Conservation (phyloP, 2,329 filamentous ascomycete genomes). For the Colletotrichum cordylinicola region DNA sequence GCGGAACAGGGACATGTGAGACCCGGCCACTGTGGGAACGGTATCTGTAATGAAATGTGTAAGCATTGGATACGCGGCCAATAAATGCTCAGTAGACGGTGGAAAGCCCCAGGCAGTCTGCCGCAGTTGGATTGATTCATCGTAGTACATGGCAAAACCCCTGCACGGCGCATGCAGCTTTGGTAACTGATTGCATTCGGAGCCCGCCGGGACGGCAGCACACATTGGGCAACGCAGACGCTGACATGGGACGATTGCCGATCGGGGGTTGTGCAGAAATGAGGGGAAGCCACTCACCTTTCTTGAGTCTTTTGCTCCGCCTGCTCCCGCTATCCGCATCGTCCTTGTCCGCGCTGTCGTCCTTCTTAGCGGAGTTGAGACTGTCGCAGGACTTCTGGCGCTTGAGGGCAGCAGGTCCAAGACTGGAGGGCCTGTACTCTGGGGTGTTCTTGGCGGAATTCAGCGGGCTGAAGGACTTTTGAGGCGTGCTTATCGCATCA, state of each 20-base stretch:
- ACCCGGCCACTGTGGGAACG: slow-evolving; percentile 88
- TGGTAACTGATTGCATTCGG: background rate
- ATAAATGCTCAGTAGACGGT: background rate
- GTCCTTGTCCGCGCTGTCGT: slow-evolving; percentile 53
- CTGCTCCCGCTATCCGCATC: slow-evolving; percentile 69
- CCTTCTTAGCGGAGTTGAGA: slow-evolving; percentile 53
- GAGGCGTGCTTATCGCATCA: slow-evolving; percentile 64
- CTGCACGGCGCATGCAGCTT: slow-evolving; percentile 14
- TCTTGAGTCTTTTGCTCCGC: slow-evolving; percentile 91
- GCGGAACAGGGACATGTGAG: slow-evolving; percentile 94
- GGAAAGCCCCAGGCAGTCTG: background rate
- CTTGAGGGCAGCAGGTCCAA: slow-evolving; percentile 70
- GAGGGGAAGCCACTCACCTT: slow-evolving; percentile 46
- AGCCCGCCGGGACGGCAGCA: background rate
- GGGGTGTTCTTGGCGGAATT: slow-evolving; percentile 69
- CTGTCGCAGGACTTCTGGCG: slow-evolving; percentile 73
- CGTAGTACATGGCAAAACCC: slow-evolving; percentile 23
- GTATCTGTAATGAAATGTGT: slow-evolving; percentile 50
- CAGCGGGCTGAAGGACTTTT: slow-evolving; percentile 67
- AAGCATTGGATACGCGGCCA: slow-evolving; percentile 13
- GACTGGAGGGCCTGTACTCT: slow-evolving; percentile 62
- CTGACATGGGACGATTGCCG: slow-evolving; percentile 5
- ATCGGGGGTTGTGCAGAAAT: background rate
- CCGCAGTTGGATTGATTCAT: background rate
- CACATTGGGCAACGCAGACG: background rate